phyloP scores from a whole-genome alignment of 140 eudicot genomes.

The Oenanthe javanica region DNA sequence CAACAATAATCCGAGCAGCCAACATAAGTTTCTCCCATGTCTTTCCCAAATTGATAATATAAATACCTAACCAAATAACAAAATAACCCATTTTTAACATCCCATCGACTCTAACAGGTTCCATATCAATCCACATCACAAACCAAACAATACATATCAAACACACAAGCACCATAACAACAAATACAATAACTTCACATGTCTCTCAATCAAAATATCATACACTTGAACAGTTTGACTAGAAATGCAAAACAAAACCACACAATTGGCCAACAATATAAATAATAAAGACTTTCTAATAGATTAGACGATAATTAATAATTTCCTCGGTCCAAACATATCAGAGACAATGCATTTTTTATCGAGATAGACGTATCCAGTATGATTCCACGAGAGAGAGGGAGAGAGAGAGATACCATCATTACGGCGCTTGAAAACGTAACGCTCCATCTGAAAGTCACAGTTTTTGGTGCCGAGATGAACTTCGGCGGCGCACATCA shows the following conservation, averaged over 20 bases:
- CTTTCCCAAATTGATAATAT: conserved; percentile 52
- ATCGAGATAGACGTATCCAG: too few relatives aligned
- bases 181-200: neutral
- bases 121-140: neutral
- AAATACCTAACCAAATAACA: conserved; percentile 25
- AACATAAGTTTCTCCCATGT: conserved; percentile 64
- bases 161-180: neutral
- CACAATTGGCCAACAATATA: neutral
- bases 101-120: neutral
- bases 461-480: conserved; percentile 86
- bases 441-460: conserved; percentile 82
- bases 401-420: conserved; percentile 30
- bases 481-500: conserved; percentile 77
- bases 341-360: neutral
- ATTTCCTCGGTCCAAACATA: too few relatives aligned
- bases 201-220: neutral
- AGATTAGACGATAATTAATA: too few relatives aligned
- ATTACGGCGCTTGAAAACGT: conserved; percentile 72
- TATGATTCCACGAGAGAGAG: neutral
- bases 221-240: neutral
- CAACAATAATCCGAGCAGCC: conserved; percentile 69
- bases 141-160: neutral
- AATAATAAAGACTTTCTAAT: too few relatives aligned
- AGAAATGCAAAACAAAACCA: neutral
- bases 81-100: neutral